Evolutionary conservation across 345 rosid genomes (phyloP), one percentile per base, ranked within the genome.

Genomic region (Hibiscus trionum): DNA sequence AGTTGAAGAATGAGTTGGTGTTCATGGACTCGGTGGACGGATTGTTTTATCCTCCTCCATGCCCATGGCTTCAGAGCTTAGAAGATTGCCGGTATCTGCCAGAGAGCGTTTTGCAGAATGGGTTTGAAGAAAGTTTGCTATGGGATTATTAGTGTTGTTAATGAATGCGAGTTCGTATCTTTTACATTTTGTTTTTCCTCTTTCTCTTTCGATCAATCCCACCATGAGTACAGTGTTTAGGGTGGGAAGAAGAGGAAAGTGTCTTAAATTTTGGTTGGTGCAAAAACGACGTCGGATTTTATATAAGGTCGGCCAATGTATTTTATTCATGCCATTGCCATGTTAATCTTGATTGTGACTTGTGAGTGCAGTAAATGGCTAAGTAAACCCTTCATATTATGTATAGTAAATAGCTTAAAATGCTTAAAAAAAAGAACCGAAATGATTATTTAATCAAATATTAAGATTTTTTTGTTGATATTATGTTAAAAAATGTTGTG

Each of bases 1-100:
- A 64, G 17, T 47, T 81, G 69, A 79, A 79, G 58, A 77, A 64
- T 27, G 88, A 87, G 77, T 84, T 89, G 0, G 87, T 86, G 49
- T 82, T 78, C 50, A 44, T 75, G 56, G 88, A 88, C 80, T 77
- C 86, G 3, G 56, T 81, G 17, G 91, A 79, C 17, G 82, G 79
- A 4, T 82, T 83, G 83, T 72, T 80, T 21, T 78, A 79, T 60
- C 74, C 82, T 3, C 83, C 88, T 2, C 87, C 86, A 0, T 86
- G 86, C 1, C 87, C 86, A 0, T 86, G 86, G 84, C 77, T 81
- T 16, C 84, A 84, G 52, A 69, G 66, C 52, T 64, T 66, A 65
- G 87, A 86, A 56, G 84, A 78, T 33, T 80, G 75, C 9, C 75
- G 78, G 11, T 64, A 52, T 50, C 65, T 74, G 26, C 72, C 71